Base-by-base conservation (phyloP, 805 yeast species). In the Tetrapisispora fleetii region DNA sequence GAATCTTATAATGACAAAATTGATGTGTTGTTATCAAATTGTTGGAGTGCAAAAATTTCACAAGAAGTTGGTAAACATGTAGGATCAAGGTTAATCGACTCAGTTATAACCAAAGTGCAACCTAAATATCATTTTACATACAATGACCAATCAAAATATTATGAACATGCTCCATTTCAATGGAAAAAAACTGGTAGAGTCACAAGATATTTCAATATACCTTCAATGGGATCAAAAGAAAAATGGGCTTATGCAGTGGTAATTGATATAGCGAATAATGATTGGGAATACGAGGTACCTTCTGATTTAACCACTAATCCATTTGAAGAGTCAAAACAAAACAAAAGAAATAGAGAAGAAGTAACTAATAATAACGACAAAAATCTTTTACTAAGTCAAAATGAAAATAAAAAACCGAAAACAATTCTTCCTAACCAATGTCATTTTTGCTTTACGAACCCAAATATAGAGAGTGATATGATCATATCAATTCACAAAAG, bases 391-490 rank as follows among this genome's bases (percentile, higher is more conserved):
- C 4, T 14, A 6, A 32, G n/a, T 13, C n/a, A 7, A 43, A 51
- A 43, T 40, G 50, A 45, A 50, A 49, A 21, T 50, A 32, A 69
- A 69, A 54, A 65, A 68, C 47, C 50, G 52, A n/a, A 67, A 65
- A 50, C 64, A 60, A 0, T 78, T 85, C 2, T 59, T 74, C 88
- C 91, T 0, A 71, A 69, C 14, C 66, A 70, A 40, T 89, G 97
- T 60, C 89, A 85, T 65, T 86, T 89, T 59, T 89, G 96, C 61
- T 73, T 89, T 18, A 78, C 91, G 1, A 87, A 86, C 58, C 85
- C 95, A 0, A 75, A 80, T 14, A 73, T 85, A 7, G 90, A 83
- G 54, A 72, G 85, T 2, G 95, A 88, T 62, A 79, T 90, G 83
- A 78, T 89, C 13, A 73, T 88, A 0, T 77, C 93, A 0, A 83